These are phyloP conservation scores for Phytopythium litorale DNA, from an alignment of 352 stramenopile species.

Conservation along the genomic window DNA sequence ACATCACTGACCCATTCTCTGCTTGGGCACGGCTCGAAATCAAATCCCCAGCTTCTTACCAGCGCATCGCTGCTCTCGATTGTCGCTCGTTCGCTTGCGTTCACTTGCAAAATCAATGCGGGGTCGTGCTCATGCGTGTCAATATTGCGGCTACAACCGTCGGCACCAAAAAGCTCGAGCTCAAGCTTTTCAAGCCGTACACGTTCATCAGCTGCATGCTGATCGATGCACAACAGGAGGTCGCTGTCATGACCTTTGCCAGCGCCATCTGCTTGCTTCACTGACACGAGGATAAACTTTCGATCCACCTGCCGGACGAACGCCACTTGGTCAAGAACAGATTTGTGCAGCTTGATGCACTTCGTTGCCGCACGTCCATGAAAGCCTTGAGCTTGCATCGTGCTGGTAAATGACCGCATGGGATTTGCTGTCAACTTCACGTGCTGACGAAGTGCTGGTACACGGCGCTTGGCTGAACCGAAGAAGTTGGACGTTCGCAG, in stretches of 20 bases:
- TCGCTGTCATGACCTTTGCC: background rate
- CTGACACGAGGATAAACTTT: slow-evolving; percentile 88
- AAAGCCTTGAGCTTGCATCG: slow-evolving; percentile 20
- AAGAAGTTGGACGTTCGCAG: background rate
- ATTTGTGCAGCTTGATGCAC: slow-evolving; percentile 64
- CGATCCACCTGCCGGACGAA: slow-evolving; percentile 88
- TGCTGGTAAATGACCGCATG: background rate
- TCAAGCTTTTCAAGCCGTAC: slow-evolving; percentile 86
- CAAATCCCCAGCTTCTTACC: slow-evolving; percentile 83
- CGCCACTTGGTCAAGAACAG: slow-evolving; percentile 53
- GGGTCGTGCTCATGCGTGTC: slow-evolving; percentile 45
- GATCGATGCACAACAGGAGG: slow-evolving; percentile 82
- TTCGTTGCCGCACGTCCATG: slow-evolving; percentile 10
- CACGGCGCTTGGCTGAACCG: background rate
- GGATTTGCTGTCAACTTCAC: background rate
- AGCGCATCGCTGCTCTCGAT: slow-evolving; percentile 41
- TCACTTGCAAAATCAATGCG: slow-evolving; percentile 52
- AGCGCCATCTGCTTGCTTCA: slow-evolving; percentile 10
- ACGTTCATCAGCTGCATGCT: slow-evolving; percentile 90
- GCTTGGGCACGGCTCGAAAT: slow-evolving; percentile 30
- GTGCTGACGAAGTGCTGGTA: background rate
- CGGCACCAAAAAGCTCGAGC: slow-evolving; percentile 45
- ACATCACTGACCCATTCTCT: slow-evolving; percentile 4
- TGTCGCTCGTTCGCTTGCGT: slow-evolving; percentile 39
- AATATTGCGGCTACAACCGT: slow-evolving; percentile 50